Conservation (phyloP, 2,329 filamentous ascomycete genomes). For the Trichoderma arundinaceum region DNA sequence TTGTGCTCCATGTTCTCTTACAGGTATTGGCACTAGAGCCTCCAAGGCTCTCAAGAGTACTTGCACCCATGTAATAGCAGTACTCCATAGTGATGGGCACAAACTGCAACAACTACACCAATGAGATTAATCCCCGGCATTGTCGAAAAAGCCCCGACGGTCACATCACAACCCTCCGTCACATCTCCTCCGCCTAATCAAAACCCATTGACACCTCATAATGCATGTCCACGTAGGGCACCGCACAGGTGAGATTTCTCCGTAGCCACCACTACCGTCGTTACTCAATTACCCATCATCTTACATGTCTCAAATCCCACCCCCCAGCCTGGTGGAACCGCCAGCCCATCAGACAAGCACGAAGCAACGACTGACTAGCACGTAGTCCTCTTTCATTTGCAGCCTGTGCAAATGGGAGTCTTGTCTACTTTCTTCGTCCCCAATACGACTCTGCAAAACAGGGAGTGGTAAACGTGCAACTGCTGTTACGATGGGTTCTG, state of each 20-base stretch:
- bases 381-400: no score
- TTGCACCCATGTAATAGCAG: no score
- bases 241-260: slow-evolving; percentile 2
- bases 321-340: slow-evolving; percentile 21
- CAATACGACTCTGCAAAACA: slow-evolving; percentile 9
- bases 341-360: background rate
- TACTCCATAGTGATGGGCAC: no score
- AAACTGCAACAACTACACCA: no score
- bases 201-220: background rate
- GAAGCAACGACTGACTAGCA: no score
- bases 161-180: no score
- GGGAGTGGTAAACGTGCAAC: background rate
- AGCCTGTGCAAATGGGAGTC: no score
- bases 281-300: slow-evolving; percentile 18
- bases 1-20: no score
- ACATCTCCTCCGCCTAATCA: background rate
- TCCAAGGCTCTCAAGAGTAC: no score
- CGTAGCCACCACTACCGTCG: slow-evolving; percentile 21
- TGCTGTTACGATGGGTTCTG: background rate
- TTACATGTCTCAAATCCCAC: slow-evolving; percentile 26
- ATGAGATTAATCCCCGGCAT: no score
- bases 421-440: background rate
- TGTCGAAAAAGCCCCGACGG: no score
- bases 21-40: no score
- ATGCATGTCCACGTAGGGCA: background rate